Base-by-base conservation (phyloP, 2,329 filamentous ascomycete genomes). In the Corinectria fuckeliana region DNA sequence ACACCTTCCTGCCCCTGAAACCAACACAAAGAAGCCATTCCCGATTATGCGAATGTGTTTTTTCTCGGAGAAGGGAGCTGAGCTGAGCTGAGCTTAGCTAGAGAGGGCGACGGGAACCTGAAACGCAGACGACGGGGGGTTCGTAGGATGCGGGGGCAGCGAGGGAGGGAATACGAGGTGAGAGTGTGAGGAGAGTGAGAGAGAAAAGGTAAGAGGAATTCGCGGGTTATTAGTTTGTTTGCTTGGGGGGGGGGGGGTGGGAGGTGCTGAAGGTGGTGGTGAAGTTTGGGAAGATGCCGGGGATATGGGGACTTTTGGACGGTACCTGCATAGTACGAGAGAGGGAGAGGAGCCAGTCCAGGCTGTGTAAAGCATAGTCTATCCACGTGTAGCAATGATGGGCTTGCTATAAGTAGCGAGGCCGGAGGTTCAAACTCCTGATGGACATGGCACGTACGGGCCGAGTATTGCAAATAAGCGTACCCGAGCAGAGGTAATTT, bases 71-170 rank as follows among this genome's bases (percentile, higher is more conserved):
- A 34, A 6, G 11, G 32, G 18, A n/a, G n/a, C 7, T 9, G n/a
- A 36, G 32, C 32, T 36, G 32, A 36, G n/a, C 32, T 36, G 18
- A 36, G n/a, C n/a, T n/a, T n/a, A 55, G 55, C 55, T 57, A 54
- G 50, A 52, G 14, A 32, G 26, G n/a, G 20, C 39, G 30, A 56
- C 50, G 56, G 60, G 49, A 60, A 63, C 60, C 60, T 63, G 60
- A 63, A 63, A 63, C 60, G 49, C 57, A 60, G 60, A 63, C 57
- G 57, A 52, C 56, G 36, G 52, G 51, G 50, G 50, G 34, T n/a
- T n/a, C n/a, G n/a, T n/a, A n/a, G n/a, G n/a, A n/a, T n/a, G n/a
- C n/a, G n/a, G 44, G 45, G 53, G 45, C 36, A 42, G 41, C 49
- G 30, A 52, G 44, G 38, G 30, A 50, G 42, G 36, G 16, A 57